A percentile compares a stretch with the other conserved stretches of the same genome.
Evolutionary conservation across 2,329 filamentous ascomycete genomes (phyloP).

Genomic region (Anthostomella pinea): DNA sequence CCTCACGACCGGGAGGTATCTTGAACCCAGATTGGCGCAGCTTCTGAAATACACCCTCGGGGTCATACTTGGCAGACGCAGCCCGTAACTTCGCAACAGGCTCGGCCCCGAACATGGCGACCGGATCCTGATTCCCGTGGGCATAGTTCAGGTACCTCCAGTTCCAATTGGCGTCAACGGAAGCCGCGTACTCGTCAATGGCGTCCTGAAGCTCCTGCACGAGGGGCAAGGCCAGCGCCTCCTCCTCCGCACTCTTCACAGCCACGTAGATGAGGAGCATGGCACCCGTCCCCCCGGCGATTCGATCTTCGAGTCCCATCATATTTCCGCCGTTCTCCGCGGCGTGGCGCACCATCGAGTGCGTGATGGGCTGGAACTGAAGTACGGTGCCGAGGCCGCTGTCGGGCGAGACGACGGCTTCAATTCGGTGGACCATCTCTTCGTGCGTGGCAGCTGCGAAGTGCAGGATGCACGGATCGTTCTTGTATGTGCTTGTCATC

Average conservation of each 20-base stretch:
- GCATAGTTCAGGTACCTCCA: conserved; percentile 42
- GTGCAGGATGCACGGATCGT: conserved; percentile 29
- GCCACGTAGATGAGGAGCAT: conserved; percentile 39
- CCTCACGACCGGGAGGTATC: too few relatives aligned
- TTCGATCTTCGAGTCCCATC: conserved; percentile 32
- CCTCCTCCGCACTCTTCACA: conserved; percentile 36
- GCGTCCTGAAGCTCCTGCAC: conserved; percentile 19
- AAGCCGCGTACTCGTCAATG: conserved; percentile 10
- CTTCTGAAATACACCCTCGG: conserved; percentile 28
- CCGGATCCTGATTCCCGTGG: conserved; percentile 31
- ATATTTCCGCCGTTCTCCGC: conserved; percentile 29
- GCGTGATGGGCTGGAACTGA: conserved; percentile 34
- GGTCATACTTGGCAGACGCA: conserved; percentile 27
- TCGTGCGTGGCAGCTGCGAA: conserved; percentile 30
- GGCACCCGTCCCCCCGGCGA: conserved; percentile 35
- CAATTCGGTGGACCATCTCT: conserved; percentile 28
- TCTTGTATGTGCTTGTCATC: conserved; percentile 30
- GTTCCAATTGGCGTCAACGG: conserved; percentile 3
- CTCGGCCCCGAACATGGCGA: conserved; percentile 33
- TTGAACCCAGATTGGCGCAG: conserved; percentile 21
- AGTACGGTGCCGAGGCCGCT: conserved; percentile 26
- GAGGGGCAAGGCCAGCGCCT: conserved; percentile 31
- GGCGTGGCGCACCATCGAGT: conserved; percentile 25
- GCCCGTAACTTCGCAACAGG: conserved; percentile 26
- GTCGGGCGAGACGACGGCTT: conserved; percentile 22